These are phyloP conservation scores for Gigaspora rosea DNA, from an alignment of 192 early-diverging fungal species.

Conservation along the genomic window DNA sequence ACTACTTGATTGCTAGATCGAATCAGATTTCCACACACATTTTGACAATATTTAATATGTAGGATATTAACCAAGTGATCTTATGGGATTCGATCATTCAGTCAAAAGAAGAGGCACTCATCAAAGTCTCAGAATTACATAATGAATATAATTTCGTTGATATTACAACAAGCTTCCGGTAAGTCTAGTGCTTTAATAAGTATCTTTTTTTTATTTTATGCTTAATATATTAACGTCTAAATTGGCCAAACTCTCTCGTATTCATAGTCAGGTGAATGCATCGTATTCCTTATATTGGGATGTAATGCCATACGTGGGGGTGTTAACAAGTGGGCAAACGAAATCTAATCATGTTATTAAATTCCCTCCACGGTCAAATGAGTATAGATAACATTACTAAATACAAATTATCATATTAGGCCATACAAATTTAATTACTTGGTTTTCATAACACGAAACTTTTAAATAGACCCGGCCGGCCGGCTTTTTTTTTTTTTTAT, in stretches of 20 bases:
- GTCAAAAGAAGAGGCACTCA: conserved; percentile 62
- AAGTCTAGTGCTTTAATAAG: conserved; percentile 29
- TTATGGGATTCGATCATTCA: conserved; percentile 85
- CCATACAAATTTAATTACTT: no score
- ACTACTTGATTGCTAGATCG: not conserved
- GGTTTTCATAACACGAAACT: no score
- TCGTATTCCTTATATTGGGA: conserved; percentile 82
- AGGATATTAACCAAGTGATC: conserved; percentile 72
- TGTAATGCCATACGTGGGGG: conserved; percentile 76
- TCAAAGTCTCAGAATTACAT: conserved; percentile 55
- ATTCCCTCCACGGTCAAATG: conserved; percentile 41
- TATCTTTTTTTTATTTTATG: conserved; percentile 21
- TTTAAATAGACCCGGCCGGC: no score
- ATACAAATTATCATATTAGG: no score
- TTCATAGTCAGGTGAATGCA: conserved; percentile 58
- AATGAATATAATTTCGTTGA: conserved; percentile 75
- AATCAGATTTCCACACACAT: not conserved
- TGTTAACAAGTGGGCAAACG: conserved; percentile 53
- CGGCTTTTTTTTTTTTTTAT: no score
- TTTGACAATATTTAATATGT: not conserved
- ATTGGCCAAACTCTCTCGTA: not conserved
- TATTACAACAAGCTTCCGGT: conserved; percentile 69
- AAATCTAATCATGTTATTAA: conserved; percentile 31
- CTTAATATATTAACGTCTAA: conserved; percentile 4
- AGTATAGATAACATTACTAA: not conserved